Base-by-base conservation (phyloP, 2,329 filamentous ascomycete species). In the Phyllosticta paracitricarpa region DNA sequence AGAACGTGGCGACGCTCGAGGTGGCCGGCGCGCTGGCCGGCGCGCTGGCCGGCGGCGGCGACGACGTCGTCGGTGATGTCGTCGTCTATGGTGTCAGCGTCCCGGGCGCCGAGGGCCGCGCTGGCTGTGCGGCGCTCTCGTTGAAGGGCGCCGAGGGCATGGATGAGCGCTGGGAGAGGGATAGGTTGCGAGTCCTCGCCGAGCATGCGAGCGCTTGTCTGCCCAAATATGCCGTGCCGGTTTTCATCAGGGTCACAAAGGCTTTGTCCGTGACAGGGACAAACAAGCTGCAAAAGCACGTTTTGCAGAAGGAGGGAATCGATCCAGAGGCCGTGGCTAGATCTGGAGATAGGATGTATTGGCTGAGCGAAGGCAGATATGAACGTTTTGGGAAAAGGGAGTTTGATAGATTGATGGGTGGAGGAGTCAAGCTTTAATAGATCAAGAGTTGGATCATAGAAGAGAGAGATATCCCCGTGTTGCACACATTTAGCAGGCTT, bases 271-370 rank as follows among this genome's bases (percentile, higher is more conserved):
- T 86, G 5, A 87, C 84, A 67, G 85, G 89, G 69, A 92, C 91
- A 67, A 88, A 90, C 71, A 92, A 92, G 75, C 88, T 91, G 73
- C 89, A 90, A 69, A 92, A 92, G 71, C 81, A 86, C 1, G 85
- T 85, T 0, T 75, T 91, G 54, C 79, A 86, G 67, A 81, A 82
- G 54, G 85, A 89, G 64, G 87, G 87, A 0, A 81, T 89, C 14
- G 82, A 89, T 69, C 81, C 83, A 3, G 70, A 77, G 77, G 62
- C 71, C 79, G 19, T 75, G 69, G 14, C 77, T 79, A 63, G 62
- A 70, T 30, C 64, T 68, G 19, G 71, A 71, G 25, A 71, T 25
- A 51, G 59, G 30, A 12, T 61, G 14, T 57, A 61, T 22, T 61
- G 59, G 59, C 14, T 61, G 28, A 57, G 55, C 10, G 55, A 61